Percentiles rank a stretch among this genome's conserved stretches.
These are phyloP conservation scores for Hypoxylon cercidicola DNA, from an alignment of 495 filamentous ascomycete species.

Conservation along the genomic window DNA sequence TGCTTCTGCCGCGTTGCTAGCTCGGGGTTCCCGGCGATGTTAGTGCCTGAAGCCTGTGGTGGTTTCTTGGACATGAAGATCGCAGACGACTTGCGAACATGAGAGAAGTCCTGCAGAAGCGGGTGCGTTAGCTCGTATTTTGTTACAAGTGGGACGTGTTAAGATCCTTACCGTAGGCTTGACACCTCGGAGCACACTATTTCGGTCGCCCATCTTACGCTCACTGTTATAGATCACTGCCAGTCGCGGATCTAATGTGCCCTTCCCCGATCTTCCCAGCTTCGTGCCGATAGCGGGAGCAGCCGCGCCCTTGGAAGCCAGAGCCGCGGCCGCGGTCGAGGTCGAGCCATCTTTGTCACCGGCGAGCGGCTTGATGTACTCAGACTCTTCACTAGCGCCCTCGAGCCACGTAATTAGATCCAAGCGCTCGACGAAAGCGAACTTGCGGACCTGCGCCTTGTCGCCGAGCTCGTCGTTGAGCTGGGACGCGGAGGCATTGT, in stretches of 20 bases:
- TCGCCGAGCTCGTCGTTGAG: constrained; percentile 81
- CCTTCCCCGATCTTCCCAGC: constrained; percentile 61
- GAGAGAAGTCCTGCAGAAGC: constrained; percentile 84
- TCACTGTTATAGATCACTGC: constrained; percentile 91
- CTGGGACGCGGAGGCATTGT: constrained; percentile 82
- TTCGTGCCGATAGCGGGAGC: constrained; percentile 58
- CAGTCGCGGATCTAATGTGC: constrained; percentile 79
- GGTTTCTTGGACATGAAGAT: constrained; percentile 77
- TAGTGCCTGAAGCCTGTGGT: constrained; percentile 47
- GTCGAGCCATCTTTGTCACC: constrained; percentile 65
- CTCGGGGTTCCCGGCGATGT: constrained; percentile 47
- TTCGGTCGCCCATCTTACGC: constrained; percentile 89
- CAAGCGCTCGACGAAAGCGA: constrained; percentile 88
- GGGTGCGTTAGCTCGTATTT: constrained; percentile 32
- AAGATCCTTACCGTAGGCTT: constrained; percentile 81
- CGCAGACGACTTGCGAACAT: constrained; percentile 86
- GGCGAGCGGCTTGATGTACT: constrained; percentile 87
- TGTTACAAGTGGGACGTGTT: background rate
- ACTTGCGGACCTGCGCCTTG: constrained; percentile 75
- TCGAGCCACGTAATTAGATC: constrained; percentile 94
- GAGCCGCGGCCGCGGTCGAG: constrained; percentile 55
- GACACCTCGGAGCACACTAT: constrained; percentile 85
- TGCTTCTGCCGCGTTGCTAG: constrained; percentile 61
- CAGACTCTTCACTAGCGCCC: constrained; percentile 85
- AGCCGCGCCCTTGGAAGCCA: constrained; percentile 61